Evolutionary conservation across 164 flowering plant species (phyloP), one percentile per base, ranked within the genome.

Genomic region (Magnolia sinica): DNA sequence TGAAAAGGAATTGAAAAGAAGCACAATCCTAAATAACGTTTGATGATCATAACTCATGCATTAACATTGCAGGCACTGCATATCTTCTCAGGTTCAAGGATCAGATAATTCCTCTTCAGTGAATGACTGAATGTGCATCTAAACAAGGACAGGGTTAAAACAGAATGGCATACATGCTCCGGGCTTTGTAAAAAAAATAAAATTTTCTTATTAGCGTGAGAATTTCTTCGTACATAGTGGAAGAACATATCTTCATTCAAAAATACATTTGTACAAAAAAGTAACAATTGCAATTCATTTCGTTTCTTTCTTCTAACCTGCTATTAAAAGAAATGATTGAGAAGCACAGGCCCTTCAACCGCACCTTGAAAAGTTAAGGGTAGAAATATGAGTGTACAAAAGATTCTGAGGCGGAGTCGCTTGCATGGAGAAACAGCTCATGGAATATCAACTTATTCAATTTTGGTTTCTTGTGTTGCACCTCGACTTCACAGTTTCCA

Each of bases 401-500:
- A 29, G 50, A 68, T 31, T 19, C 45, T 8, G 19, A 16, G 71
- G 50, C 4, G 3, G 13, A 7, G 18, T 14, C 8, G 29, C 45
- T 24, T 37, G 31, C 31, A 68, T 8, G 19, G 50, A 16, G 19
- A 68, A 68, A 68, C 50, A 68, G 71, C 19, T 7, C n/a, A 10
- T 11, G 8, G 13, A 74, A n/a, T 64, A 13, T 10, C 13, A 61
- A 29, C 68, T 74, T 64, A 69, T 22, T 58, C 8, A 58, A 69
- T 8, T 45, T 52, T 52, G 1, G 55, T 19, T 18, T 68, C 29
- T 76, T 65, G 55, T 24, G 52, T 11, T 86, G 84, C 96, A 93
- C 77, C 83, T 93, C 81, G 82, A 74, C 82, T 89, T 89, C 80
- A 78, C 85, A 50, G 81, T 77, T 65, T 87, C 88, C 64, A 91